Percentiles rank a stretch among this genome's conserved stretches.
phyloP scores from a whole-genome alignment of 2,329 filamentous ascomycete genomes.

The Dothidotthia symphoricarpi region DNA sequence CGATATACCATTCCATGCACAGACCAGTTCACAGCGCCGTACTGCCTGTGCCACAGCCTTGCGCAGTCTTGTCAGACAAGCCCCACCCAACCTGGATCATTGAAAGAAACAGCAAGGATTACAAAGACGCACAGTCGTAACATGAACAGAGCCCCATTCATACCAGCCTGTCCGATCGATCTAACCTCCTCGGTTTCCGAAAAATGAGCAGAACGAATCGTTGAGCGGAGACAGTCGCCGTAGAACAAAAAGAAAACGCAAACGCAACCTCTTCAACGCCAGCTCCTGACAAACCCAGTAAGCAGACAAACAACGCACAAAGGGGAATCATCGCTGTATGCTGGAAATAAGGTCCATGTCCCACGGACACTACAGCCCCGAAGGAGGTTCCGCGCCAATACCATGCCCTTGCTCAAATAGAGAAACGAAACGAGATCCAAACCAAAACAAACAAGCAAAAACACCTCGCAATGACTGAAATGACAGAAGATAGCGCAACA shows the following conservation, averaged over 20 bases:
- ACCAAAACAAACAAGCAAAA: slow-evolving; percentile 22
- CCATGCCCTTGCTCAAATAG: slow-evolving; percentile 41
- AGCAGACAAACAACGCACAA: slow-evolving; percentile 41
- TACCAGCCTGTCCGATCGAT: slow-evolving; percentile 1
- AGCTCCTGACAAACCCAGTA: slow-evolving; percentile 29
- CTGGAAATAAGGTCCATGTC: slow-evolving; percentile 42
- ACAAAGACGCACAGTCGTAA: neutral
- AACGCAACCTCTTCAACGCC: slow-evolving; percentile 28
- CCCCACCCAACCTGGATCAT: neutral
- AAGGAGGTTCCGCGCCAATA: slow-evolving; percentile 40
- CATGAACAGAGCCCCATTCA: neutral
- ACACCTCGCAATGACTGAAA: slow-evolving; percentile 46
- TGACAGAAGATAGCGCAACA: slow-evolving; percentile 43
- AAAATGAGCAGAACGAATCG: slow-evolving; percentile 8
- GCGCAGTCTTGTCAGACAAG: too few species aligned
- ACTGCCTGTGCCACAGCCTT: slow-evolving; percentile 23
- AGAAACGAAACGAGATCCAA: slow-evolving; percentile 33
- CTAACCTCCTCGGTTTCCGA: slow-evolving; percentile 4
- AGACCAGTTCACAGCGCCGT: slow-evolving; percentile 29
- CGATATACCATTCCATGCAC: slow-evolving; percentile 23
- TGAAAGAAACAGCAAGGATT: neutral
- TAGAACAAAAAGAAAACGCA: slow-evolving; percentile 9
- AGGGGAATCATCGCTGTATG: slow-evolving; percentile 48
- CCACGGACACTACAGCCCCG: slow-evolving; percentile 33
- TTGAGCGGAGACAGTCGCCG: slow-evolving; percentile 2